Evolutionary conservation across 495 filamentous ascomycete genomes (phyloP), one percentile per base, ranked within the genome.

Genomic region (Amorphotheca resinae): DNA sequence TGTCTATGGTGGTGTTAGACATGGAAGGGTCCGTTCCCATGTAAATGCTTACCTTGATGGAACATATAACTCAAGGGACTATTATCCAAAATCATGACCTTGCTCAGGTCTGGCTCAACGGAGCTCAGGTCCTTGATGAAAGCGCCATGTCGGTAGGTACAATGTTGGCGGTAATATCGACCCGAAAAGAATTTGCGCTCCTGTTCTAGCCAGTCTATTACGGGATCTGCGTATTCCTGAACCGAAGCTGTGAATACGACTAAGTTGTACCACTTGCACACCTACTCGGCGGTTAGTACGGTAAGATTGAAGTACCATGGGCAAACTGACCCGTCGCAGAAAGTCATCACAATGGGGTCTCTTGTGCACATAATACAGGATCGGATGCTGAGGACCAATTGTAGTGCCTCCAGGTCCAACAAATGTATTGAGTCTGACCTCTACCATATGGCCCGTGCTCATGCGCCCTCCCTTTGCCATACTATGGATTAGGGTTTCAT

Each of bases 301-400:
- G 18, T 41, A 48, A 33, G 31, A 49, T 23, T 17, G 12, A 22
- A 40, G 14, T 17, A 4, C 14, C 11, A 21, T 20, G 15, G 34
- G 17, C 33, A 9, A 39, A 48, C 63, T 67, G 58, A 84, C 78
- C 59, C 93, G 87, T 60, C 87, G 77, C 52, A 98, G 64, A 56
- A 98, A 98, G 45, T 96, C 91, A 61, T 98, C 89, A 63, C 93
- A 96, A 56, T 93, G 77, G 22, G 91, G 91, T 44, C 91, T 77
- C 64, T 96, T 95, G 64, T 96, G 93, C 38, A 98, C 91, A 66
- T 95, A 96, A 64, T 98, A 98, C 45, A 98, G 64, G 55, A 98
- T 96, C 4, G 91, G 91, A 59, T 96, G 87, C 55, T 94, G 89
- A 35, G 84, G 83, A 9, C 83, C 87, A 31, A 86, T 58, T 12